Base-by-base conservation (phyloP, 441 rosid species). In the Adansonia rubrostipa region DNA sequence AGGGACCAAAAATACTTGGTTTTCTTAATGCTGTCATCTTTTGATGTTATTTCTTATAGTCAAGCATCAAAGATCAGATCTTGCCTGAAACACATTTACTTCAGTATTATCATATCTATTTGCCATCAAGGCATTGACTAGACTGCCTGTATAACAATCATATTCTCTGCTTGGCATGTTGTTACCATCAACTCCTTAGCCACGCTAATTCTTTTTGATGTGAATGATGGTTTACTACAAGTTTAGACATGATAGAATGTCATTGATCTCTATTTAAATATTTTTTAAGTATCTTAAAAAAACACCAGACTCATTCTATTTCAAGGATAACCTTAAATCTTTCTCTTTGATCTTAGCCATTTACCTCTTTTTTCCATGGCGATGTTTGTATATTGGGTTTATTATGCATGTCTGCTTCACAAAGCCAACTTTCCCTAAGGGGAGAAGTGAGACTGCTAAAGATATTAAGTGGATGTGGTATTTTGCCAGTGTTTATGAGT, bases 31-130 rank as follows among this genome's bases (percentile, higher is more conserved):
- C 7, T 67, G 19, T 48, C 40, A 48, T 28, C 20, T 48, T 67
- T 69, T 69, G 20, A n/a, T 69, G 58, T 22, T 69, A 69, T 69
- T 69, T 69, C 42, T 22, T 69, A 14, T 3, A 6, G 13, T 69
- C 44, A 24, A 69, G 42, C 20, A 22, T 50, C 60, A 50, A 3
- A 22, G 60, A 69, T 69, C 57, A 11, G 58, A 50, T 50, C 60
- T 24, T 24, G 22, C 20, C 45, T 70, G 44, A 51, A 53, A 15
- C 45, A 24, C 24, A 53, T 71, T 8, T 33, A n/a, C 36, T 4
- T 36, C 2, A 33, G 50, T 17, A 33, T 54, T 9, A 36, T 9
- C 33, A 36, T 9, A 54, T n/a, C n/a, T n/a, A n/a, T 54, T n/a
- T 72, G 22, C 20, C 6, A 2, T 54, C 3, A n/a, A 54, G 28